Conservation (phyloP, 805 yeast species). For the Suhomyces prunicola region DNA sequence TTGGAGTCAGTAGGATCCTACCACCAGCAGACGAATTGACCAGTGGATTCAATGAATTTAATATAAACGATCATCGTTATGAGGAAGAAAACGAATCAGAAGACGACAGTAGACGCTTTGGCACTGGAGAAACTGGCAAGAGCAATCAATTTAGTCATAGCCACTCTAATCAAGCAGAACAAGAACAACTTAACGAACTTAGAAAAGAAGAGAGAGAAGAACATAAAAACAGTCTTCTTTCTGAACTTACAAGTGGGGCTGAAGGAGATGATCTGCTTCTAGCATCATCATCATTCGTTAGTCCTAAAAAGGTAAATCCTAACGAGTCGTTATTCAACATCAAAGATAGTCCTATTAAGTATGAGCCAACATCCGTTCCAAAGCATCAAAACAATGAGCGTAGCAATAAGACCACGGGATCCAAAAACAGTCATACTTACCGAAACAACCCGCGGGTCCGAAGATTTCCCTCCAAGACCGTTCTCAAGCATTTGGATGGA, state of each 20-base stretch:
- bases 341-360: slow-evolving; percentile 27
- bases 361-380: slow-evolving; percentile 4
- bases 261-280: slow-evolving; percentile 9
- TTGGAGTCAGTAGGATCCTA: slow-evolving; percentile 1
- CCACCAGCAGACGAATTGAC: neutral
- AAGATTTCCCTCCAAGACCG: slow-evolving; percentile 26
- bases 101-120: slow-evolving; percentile 1
- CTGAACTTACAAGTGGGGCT: slow-evolving; percentile 42
- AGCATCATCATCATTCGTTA: slow-evolving; percentile 2
- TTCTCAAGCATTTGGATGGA: slow-evolving; percentile 26
- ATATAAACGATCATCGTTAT: slow-evolving; percentile 5
- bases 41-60: slow-evolving; percentile 6
- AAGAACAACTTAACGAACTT: slow-evolving; percentile 24
- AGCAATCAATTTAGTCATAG: neutral
- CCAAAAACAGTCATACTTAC: slow-evolving; percentile 26
- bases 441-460: slow-evolving; percentile 29
- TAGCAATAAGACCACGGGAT: neutral
- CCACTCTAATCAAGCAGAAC: slow-evolving; percentile 13
- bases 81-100: slow-evolving; percentile 16
- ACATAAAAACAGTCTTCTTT: slow-evolving; percentile 32
- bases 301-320: slow-evolving; percentile 14
- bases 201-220: slow-evolving; percentile 33
- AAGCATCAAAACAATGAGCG: neutral
- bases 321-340: slow-evolving; percentile 34
- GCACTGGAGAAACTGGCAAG: neutral